Evolutionary conservation across 768 basidiomycete species (phyloP).

Genomic region (Mycena crocata): DNA sequence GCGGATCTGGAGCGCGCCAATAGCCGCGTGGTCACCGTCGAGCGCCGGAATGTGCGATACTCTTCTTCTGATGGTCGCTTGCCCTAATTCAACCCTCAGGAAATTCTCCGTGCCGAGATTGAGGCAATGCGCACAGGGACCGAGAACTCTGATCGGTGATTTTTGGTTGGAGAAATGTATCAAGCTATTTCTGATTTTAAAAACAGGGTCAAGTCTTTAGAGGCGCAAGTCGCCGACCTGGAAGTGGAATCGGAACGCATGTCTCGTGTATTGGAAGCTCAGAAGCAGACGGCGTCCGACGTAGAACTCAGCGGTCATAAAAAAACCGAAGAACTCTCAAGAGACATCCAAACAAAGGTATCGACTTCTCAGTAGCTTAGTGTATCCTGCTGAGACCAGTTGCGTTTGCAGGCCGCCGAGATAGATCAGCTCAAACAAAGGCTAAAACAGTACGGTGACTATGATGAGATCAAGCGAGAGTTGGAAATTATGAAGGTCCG

Average conservation of each 20-base stretch:
- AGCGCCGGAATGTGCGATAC: slow-evolving; percentile 87
- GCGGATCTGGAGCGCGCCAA: slow-evolving; percentile 97
- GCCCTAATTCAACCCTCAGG: slow-evolving; percentile 57
- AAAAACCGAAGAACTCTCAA: slow-evolving; percentile 68
- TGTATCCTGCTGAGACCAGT: background rate
- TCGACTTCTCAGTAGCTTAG: slow-evolving; percentile 7
- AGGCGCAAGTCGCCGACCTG: slow-evolving; percentile 77
- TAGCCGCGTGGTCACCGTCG: slow-evolving; percentile 90
- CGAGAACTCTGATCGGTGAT: slow-evolving; percentile 77
- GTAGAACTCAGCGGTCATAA: slow-evolving; percentile 60
- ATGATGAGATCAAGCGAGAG: slow-evolving; percentile 98
- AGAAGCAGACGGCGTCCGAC: slow-evolving; percentile 62
- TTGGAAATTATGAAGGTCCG: slow-evolving; percentile 97
- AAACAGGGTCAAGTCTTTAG: slow-evolving; percentile 76
- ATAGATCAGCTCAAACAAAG: slow-evolving; percentile 74
- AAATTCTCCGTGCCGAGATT: slow-evolving; percentile 95
- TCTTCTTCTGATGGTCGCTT: slow-evolving; percentile 5
- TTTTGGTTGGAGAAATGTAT: slow-evolving; percentile 3
- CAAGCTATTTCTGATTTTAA: slow-evolving; percentile 7
- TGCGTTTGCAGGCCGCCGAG: slow-evolving; percentile 65
- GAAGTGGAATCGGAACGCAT: slow-evolving; percentile 82
- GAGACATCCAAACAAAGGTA: slow-evolving; percentile 71
- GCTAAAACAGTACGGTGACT: slow-evolving; percentile 82
- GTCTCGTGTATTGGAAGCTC: slow-evolving; percentile 72
- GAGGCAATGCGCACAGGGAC: slow-evolving; percentile 87